A percentile compares a stretch with the other conserved stretches of the same genome.
These are phyloP conservation scores for Cutaneotrichosporon cutaneum DNA, from an alignment of 1,284 basidiomycete genomes.

Conservation along the genomic window DNA sequence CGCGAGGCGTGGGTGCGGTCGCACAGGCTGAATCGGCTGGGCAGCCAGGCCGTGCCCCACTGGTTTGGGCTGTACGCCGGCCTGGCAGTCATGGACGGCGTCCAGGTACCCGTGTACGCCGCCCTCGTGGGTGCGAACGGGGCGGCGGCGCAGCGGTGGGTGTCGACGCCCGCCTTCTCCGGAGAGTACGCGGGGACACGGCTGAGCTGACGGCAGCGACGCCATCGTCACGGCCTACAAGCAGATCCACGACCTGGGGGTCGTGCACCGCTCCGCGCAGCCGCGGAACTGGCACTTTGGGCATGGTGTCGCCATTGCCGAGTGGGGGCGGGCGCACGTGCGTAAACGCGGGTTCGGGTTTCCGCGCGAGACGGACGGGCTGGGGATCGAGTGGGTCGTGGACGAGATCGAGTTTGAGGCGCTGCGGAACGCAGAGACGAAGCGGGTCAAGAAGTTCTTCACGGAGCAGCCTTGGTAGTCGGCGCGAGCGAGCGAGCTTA, in stretches of 20 bases:
- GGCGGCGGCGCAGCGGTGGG: neutral
- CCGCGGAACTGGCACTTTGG: neutral
- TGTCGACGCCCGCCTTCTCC: neutral
- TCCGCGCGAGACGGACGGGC: neutral
- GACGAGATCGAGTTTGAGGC: slow-evolving; percentile 3
- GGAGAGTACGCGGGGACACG: neutral
- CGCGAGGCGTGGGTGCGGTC: slow-evolving; percentile 1
- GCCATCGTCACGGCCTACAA: neutral
- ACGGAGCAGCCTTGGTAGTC: neutral
- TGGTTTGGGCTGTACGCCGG: slow-evolving; percentile 3
- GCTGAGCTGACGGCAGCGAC: neutral
- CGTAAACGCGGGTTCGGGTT: neutral
- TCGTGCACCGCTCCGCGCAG: neutral
- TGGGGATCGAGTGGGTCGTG: neutral
- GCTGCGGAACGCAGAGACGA: neutral
- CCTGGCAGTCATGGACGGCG: neutral
- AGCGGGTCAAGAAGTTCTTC: neutral
- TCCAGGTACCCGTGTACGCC: neutral
- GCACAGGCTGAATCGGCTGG: neutral
- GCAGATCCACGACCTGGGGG: neutral
- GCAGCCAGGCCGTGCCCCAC: neutral
- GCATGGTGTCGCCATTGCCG: neutral
- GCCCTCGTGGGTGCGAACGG: neutral
- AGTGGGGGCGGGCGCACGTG: neutral
- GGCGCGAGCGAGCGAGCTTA: too few species aligned